phyloP scores from a whole-genome alignment of 2,329 filamentous ascomycete species.

The Colletotrichum liaoningense region DNA sequence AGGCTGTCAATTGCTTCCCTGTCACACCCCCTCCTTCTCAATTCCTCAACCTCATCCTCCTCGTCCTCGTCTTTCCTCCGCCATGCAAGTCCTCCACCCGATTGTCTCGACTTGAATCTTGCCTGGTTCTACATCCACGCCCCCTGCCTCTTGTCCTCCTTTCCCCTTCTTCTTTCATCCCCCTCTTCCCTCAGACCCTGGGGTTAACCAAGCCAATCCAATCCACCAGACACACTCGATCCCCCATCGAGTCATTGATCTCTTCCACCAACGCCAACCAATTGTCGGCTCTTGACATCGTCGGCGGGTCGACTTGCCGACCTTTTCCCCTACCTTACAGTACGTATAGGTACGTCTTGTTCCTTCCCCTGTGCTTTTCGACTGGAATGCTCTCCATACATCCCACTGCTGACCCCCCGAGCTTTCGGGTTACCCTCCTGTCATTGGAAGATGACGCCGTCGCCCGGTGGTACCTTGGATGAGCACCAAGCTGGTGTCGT shows the following conservation, averaged over 20 bases:
- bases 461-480: constrained; percentile 3
- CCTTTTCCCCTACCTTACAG: constrained; percentile 5
- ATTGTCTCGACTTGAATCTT: constrained; percentile 17
- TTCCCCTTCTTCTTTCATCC: background rate
- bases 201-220: constrained; percentile 27
- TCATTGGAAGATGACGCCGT: constrained; percentile 26
- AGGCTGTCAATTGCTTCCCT: constrained; percentile 14
- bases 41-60: constrained; percentile 11
- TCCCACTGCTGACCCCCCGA: constrained; percentile 18
- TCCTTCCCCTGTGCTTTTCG: background rate
- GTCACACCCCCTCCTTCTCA: constrained; percentile 7
- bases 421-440: constrained; percentile 22
- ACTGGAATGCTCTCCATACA: background rate
- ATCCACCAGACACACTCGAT: constrained; percentile 24
- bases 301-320: constrained; percentile 33
- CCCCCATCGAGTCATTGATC: constrained; percentile 34
- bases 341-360: background rate
- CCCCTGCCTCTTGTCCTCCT: background rate
- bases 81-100: background rate
- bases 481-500: constrained; percentile 15
- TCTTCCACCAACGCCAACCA: constrained; percentile 21
- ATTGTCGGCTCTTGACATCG: constrained; percentile 14
- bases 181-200: constrained; percentile 24
- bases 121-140: constrained; percentile 18
- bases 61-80: constrained; percentile 2